These are phyloP conservation scores for Sarocladiaceae sp. DNA, from an alignment of 2,329 filamentous ascomycete species.

Conservation along the genomic window DNA sequence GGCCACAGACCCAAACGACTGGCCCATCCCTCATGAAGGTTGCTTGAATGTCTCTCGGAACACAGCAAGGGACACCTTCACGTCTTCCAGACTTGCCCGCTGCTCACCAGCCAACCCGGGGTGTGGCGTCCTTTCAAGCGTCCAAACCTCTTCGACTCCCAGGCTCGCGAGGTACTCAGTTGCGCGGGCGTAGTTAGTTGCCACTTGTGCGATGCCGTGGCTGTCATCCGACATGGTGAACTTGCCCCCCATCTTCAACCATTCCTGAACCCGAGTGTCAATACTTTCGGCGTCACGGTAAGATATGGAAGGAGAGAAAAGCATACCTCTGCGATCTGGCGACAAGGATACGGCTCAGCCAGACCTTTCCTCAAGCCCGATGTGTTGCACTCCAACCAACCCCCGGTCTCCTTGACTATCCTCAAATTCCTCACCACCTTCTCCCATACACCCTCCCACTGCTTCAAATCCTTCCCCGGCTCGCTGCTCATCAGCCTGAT, in stretches of 20 bases:
- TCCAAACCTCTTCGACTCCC: slow-evolving; percentile 59
- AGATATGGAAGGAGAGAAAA: neutral
- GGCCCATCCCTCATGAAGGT: no score
- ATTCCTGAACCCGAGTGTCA: slow-evolving; percentile 46
- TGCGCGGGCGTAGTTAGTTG: slow-evolving; percentile 70
- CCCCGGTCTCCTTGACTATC: slow-evolving; percentile 65
- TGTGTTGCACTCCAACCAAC: slow-evolving; percentile 84
- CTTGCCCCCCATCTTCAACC: slow-evolving; percentile 63
- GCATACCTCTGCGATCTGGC: slow-evolving; percentile 66
- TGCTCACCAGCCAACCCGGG: slow-evolving; percentile 20
- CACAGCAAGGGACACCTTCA: slow-evolving; percentile 33
- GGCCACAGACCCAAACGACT: no score
- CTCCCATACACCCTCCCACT: slow-evolving; percentile 62
- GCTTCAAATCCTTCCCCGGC: slow-evolving; percentile 53
- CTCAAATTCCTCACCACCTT: slow-evolving; percentile 68
- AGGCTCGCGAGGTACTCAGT: slow-evolving; percentile 63
- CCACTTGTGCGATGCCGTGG: slow-evolving; percentile 80
- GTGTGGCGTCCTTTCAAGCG: slow-evolving; percentile 33
- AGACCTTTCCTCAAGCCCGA: slow-evolving; percentile 84
- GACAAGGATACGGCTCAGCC: slow-evolving; percentile 80
- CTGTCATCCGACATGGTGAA: slow-evolving; percentile 96
- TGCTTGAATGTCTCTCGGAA: slow-evolving; percentile 28
- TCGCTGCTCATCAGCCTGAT: slow-evolving; percentile 72
- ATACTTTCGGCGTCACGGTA: neutral
- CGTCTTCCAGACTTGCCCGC: slow-evolving; percentile 35